phyloP scores from a whole-genome alignment of 2,329 filamentous ascomycete genomes.

The Alternaria hordeiaustralica region DNA sequence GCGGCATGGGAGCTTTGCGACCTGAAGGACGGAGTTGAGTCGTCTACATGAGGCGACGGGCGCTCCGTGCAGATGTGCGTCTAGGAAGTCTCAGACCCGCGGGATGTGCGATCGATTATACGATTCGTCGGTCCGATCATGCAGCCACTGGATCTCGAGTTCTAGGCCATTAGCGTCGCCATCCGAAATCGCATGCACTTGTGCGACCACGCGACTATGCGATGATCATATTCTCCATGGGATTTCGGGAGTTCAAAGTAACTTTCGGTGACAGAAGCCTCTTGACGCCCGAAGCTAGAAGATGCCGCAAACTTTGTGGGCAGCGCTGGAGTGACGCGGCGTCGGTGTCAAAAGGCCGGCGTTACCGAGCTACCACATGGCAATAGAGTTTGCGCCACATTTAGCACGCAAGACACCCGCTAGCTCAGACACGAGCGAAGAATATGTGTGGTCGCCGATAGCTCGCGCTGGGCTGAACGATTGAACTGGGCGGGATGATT shows the following conservation, averaged over 20 bases:
- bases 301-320: not conserved
- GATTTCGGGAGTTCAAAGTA: not conserved
- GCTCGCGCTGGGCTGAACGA: not conserved
- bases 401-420: not conserved
- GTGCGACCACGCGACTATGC: not conserved
- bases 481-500: not conserved
- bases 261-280: not conserved
- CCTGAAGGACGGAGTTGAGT: not conserved
- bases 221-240: not conserved
- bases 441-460: not conserved
- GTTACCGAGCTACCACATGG: not conserved
- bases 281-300: not conserved
- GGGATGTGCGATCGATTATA: conserved; percentile 3
- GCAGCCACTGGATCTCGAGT: not conserved
- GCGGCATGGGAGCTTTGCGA: not conserved
- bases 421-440: not conserved
- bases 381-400: conserved; percentile 6
- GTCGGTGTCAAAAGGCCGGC: not conserved
- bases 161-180: not conserved
- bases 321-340: not conserved
- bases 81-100: conserved; percentile 2
- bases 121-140: not conserved
- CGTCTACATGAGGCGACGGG: not conserved
- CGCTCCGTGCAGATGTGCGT: conserved; percentile 4
- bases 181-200: not conserved